phyloP scores from a whole-genome alignment of 805 yeast genomes.

The Ogataea sp. region DNA sequence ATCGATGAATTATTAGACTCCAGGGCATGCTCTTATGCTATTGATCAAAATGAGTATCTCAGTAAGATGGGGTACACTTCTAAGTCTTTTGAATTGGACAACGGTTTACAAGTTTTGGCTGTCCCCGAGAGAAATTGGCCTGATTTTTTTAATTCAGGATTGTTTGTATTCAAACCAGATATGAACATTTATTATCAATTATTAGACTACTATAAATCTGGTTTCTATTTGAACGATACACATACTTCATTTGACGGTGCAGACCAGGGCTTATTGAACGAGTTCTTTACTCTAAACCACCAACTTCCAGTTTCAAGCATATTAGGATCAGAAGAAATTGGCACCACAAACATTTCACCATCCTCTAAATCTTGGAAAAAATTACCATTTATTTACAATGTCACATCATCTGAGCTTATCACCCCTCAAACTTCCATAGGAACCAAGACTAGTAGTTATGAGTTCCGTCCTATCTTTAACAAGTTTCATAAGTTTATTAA shows the following conservation, averaged over 20 bases:
- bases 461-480: conserved; percentile 25
- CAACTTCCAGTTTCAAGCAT: neutral
- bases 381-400: conserved; percentile 77
- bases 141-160: conserved; percentile 79
- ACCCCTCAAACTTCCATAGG: no score
- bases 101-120: conserved; percentile 31
- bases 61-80: neutral
- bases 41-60: neutral
- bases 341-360: no score
- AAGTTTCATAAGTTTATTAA: conserved; percentile 30
- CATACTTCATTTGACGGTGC: conserved; percentile 79
- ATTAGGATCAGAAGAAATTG: conserved; percentile 6
- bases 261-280: conserved; percentile 85
- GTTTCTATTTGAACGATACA: conserved; percentile 5
- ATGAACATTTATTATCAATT: conserved; percentile 33
- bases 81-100: neutral
- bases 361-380: conserved; percentile 43
- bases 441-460: conserved; percentile 24
- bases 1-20: conserved; percentile 19
- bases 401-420: conserved; percentile 36
- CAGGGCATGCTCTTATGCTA: neutral
- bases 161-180: conserved; percentile 53
- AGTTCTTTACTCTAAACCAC: conserved; percentile 40
- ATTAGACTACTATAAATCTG: conserved; percentile 17
- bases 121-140: conserved; percentile 90